Evolutionary conservation across 305 asterid genomes (phyloP), one percentile per base, ranked within the genome.

Genomic region (Plantago coronopus): DNA sequence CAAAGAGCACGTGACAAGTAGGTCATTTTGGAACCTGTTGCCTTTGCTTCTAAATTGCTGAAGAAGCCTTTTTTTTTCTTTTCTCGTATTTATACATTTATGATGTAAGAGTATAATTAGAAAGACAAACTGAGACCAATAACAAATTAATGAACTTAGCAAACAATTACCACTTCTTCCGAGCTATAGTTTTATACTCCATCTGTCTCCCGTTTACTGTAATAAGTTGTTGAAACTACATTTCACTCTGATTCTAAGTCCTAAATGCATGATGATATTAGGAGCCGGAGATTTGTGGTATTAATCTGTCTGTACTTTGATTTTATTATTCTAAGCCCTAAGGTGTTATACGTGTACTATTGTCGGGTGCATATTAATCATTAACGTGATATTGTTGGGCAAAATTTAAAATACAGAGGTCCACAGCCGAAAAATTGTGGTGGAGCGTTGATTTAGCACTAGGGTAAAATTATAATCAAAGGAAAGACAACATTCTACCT

Each of bases 1-100:
- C 2, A 76, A 8, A 78, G 81, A 69, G 55, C 76, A 56, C 76
- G 25, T 27, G 76, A 73, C 9, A 76, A 77, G 46, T 82, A 66
- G 72, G 54, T 58, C 37, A 22, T 46, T 47, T 42, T 56, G 18
- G 17, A 37, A 45, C 15, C 9, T 18, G 5, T 17, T 48, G 62
- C 10, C 60, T 64, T 60, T 20, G 65, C 10, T 68, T 68, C 62
- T 12, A 57, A 57, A 27, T n/a, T 22, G 21, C 25, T 34, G 40
- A 43, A 43, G 58, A 17, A 8, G 50, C 46, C 40, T n/a, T n/a
- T n/a, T n/a, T n/a, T n/a, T n/a, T n/a, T n/a, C 17, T 62, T 46
- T 43, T 46, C 56, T 34, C 34, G n/a, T n/a, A 17, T 19, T 13
- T 46, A 16, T 29, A 38, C 67, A 13, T 46, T 18, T 23, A 53